phyloP scores from a whole-genome alignment of 148 eudicot genomes.

The Mesembryanthemum crystallinum region DNA sequence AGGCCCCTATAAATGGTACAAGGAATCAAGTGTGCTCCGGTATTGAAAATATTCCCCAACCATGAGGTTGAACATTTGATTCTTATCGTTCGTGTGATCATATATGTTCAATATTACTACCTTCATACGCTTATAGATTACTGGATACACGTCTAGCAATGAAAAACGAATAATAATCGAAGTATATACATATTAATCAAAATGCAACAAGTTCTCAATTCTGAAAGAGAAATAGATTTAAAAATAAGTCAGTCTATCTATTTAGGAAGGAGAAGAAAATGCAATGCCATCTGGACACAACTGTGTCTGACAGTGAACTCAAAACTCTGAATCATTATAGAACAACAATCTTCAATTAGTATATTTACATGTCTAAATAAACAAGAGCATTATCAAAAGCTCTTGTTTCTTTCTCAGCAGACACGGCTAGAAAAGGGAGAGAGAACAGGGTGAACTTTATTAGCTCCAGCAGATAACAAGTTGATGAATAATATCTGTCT shows the following conservation, averaged over 20 bases:
- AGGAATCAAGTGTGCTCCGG: too few relatives aligned
- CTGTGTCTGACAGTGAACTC: not conserved
- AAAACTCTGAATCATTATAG: constrained; percentile 4
- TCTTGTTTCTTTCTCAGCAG: not conserved
- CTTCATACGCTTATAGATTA: too few relatives aligned
- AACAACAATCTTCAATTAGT: constrained; percentile 16
- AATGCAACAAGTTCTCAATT: not conserved
- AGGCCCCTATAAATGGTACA: too few relatives aligned
- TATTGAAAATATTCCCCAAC: too few relatives aligned
- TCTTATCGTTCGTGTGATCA: too few relatives aligned
- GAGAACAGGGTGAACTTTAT: constrained; percentile 20
- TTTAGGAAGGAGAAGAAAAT: not conserved
- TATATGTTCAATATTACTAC: too few relatives aligned
- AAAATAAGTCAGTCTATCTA: not conserved
- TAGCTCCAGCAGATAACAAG: constrained; percentile 22
- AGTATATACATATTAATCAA: too few relatives aligned
- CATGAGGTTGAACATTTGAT: too few relatives aligned
- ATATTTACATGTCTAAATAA: constrained; percentile 26
- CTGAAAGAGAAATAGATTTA: too few relatives aligned
- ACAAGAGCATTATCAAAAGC: constrained; percentile 20
- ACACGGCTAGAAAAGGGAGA: constrained; percentile 14
- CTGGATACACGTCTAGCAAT: too few relatives aligned
- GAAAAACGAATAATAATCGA: too few relatives aligned
- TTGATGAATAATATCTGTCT: constrained; percentile 34
- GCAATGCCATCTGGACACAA: not conserved